Conservation (phyloP, 1,284 basidiomycete species). For the Melampsora larici-populina region DNA sequence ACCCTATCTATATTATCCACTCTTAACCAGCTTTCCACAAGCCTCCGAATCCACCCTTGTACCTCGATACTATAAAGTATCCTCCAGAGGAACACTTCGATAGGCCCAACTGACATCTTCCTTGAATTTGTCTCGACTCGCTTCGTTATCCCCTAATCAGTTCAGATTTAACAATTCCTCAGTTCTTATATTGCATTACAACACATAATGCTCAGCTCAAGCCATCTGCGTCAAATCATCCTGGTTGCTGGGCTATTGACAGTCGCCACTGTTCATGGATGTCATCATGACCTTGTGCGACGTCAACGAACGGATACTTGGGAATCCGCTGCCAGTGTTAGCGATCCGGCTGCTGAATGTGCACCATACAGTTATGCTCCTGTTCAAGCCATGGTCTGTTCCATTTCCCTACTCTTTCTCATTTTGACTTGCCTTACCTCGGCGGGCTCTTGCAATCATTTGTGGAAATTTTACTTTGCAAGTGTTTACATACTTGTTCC, state of each 20-base stretch:
- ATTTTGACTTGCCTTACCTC: neutral
- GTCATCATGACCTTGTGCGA: constrained; percentile 30
- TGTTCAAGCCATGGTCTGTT: constrained; percentile 27
- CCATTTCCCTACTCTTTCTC: neutral
- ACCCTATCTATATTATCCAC: no score
- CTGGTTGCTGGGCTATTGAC: neutral
- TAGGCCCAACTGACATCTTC: neutral
- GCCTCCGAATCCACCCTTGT: no score
- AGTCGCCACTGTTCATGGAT: constrained; percentile 3
- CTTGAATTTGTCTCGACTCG: neutral
- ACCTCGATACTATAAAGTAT: no score
- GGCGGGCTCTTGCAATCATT: no score
- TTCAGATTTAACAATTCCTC: no score
- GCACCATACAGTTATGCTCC: constrained; percentile 33
- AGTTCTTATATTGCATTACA: no score
- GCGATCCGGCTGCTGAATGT: constrained; percentile 23
- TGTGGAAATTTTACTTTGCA: no score
- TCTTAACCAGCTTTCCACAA: no score
- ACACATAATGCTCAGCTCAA: neutral
- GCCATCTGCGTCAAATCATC: neutral
- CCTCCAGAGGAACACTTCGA: no score
- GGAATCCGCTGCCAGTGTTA: constrained; percentile 13
- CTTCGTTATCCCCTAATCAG: neutral
- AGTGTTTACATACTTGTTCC: neutral
- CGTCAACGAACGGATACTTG: constrained; percentile 20